Evolutionary conservation across 805 yeast species (phyloP).

Genomic region (Saturnispora dispora): DNA sequence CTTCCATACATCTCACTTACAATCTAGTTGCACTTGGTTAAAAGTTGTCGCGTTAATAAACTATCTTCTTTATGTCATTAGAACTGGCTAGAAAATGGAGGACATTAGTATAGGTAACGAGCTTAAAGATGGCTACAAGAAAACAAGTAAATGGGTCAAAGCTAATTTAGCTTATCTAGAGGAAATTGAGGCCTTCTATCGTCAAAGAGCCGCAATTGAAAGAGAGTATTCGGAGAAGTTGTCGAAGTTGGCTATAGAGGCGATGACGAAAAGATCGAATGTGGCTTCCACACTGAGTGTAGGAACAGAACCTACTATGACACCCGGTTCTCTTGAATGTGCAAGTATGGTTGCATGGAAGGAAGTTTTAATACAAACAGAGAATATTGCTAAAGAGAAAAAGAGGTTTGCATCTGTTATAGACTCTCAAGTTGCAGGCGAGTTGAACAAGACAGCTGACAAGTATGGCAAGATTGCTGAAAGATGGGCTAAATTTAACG

Average conservation of each 20-base stretch:
- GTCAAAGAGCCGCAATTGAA: constrained; percentile 75
- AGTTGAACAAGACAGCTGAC: constrained; percentile 43
- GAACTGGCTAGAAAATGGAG: constrained; percentile 13
- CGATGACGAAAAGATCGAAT: constrained; percentile 68
- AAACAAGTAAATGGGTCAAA: constrained; percentile 69
- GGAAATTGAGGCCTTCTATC: constrained; percentile 76
- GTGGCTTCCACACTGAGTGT: constrained; percentile 62
- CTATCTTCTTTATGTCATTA: not conserved
- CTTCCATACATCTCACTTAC: not conserved
- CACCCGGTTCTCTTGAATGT: constrained; percentile 91
- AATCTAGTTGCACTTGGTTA: not conserved
- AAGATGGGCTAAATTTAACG: constrained; percentile 50
- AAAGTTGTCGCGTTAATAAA: not conserved
- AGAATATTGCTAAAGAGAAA: constrained; percentile 63
- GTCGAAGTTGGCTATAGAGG: constrained; percentile 53
- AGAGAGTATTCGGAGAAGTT: constrained; percentile 71
- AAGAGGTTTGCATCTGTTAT: constrained; percentile 50
- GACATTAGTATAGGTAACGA: constrained; percentile 54
- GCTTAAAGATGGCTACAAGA: constrained; percentile 69
- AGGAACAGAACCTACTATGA: constrained; percentile 82
- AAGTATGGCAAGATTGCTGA: constrained; percentile 47
- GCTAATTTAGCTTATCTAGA: constrained; percentile 65
- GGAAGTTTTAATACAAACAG: constrained; percentile 77
- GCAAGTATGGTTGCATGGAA: constrained; percentile 88
- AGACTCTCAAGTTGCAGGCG: constrained; percentile 49